These are phyloP conservation scores for Vachellia collinsii DNA, from an alignment of 306 rosid species.

Conservation along the genomic window DNA sequence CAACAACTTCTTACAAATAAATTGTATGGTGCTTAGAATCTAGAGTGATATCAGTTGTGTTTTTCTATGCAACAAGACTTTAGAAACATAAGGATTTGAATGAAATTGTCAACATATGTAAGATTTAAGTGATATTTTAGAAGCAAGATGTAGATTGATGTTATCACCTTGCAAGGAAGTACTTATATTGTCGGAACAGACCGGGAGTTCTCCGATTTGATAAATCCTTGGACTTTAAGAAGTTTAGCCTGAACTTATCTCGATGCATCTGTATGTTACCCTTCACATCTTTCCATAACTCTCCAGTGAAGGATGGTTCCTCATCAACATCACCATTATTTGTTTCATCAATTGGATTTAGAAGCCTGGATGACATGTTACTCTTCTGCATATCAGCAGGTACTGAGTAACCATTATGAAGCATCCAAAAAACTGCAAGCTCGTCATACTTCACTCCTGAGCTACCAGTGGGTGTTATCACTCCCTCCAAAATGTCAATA, in stretches of 20 bases:
- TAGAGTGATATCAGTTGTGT: not conserved
- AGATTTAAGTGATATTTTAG: not conserved
- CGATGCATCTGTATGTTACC: slow-evolving; percentile 57
- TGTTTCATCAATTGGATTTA: slow-evolving; percentile 44
- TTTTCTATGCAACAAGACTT: not conserved
- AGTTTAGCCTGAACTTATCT: slow-evolving; percentile 68
- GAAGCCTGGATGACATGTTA: slow-evolving; percentile 39
- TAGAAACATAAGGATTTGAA: not conserved
- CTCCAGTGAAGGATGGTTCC: slow-evolving; percentile 77
- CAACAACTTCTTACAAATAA: not conserved
- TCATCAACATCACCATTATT: slow-evolving; percentile 38
- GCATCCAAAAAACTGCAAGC: slow-evolving; percentile 91
- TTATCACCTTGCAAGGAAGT: slow-evolving; percentile 80
- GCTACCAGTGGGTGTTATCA: slow-evolving; percentile 52
- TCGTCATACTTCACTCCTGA: slow-evolving; percentile 60
- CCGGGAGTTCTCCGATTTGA: slow-evolving; percentile 81
- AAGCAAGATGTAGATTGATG: not conserved
- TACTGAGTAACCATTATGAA: slow-evolving; percentile 73
- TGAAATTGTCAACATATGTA: not conserved
- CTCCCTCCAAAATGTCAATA: slow-evolving; percentile 94
- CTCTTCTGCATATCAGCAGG: slow-evolving; percentile 79
- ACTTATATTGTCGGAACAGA: slow-evolving; percentile 67
- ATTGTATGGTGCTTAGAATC: not conserved
- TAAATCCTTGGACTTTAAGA: slow-evolving; percentile 78
- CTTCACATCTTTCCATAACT: slow-evolving; percentile 87